These are phyloP conservation scores for Luffa acutangula DNA, from an alignment of 306 rosid genomes.

Conservation along the genomic window DNA sequence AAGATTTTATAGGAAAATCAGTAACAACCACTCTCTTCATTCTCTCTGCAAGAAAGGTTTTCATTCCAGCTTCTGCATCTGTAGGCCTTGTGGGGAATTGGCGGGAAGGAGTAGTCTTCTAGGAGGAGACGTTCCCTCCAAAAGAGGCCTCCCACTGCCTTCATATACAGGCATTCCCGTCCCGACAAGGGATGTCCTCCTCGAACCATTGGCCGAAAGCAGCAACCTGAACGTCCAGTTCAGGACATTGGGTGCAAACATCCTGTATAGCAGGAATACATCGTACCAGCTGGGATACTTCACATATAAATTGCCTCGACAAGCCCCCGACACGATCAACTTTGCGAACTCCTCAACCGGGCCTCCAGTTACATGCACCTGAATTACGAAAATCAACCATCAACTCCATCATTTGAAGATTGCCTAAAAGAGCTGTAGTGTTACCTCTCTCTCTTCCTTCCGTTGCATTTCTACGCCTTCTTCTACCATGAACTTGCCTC, in stretches of 20 bases:
- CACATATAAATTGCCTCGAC: slow-evolving; percentile 58
- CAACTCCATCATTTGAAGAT: neutral
- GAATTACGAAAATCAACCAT: neutral
- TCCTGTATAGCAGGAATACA: slow-evolving; percentile 51
- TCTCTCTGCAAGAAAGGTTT: neutral
- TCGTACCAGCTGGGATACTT: slow-evolving; percentile 83
- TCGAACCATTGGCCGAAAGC: slow-evolving; percentile 33
- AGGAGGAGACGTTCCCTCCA: slow-evolving; percentile 33
- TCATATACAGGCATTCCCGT: slow-evolving; percentile 42
- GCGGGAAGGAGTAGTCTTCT: slow-evolving; percentile 15
- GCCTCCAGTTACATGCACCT: slow-evolving; percentile 48
- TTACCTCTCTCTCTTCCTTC: slow-evolving; percentile 86
- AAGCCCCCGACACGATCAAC: slow-evolving; percentile 68
- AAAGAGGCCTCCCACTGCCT: slow-evolving; percentile 15
- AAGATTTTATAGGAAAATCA: neutral
- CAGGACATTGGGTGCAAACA: slow-evolving; percentile 60
- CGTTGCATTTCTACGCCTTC: slow-evolving; percentile 88
- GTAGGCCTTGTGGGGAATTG: slow-evolving; percentile 23
- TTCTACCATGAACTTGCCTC: slow-evolving; percentile 80
- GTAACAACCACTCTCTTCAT: neutral
- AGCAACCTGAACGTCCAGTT: slow-evolving; percentile 54
- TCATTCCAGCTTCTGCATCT: slow-evolving; percentile 25
- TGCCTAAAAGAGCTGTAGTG: neutral
- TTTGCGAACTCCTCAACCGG: slow-evolving; percentile 60
- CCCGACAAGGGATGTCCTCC: slow-evolving; percentile 43